Evolutionary conservation across 208 protist species (phyloP).

Genomic region (Naegleria gruberi): DNA sequence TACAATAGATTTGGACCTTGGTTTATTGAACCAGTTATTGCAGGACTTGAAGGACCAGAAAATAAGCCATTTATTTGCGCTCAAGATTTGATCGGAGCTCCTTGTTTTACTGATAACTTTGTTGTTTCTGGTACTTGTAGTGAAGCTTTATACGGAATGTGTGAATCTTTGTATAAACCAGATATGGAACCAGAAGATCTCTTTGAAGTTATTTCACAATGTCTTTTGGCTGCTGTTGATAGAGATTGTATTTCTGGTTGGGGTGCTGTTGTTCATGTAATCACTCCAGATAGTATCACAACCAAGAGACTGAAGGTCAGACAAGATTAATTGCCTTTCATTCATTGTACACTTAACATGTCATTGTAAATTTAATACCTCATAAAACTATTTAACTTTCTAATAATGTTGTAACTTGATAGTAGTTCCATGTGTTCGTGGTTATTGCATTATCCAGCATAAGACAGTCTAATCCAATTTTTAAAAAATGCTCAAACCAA

Average conservation of each 20-base stretch:
- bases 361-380: too few relatives aligned
- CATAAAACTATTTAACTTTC: too few relatives aligned
- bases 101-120: conserved; percentile 87
- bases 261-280: conserved; percentile 79
- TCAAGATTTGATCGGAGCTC: conserved; percentile 91
- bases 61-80: conserved; percentile 85
- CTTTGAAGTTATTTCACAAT: conserved; percentile 85
- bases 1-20: conserved; percentile 91
- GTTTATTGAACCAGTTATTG: conserved; percentile 95
- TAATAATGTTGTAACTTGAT: too few relatives aligned
- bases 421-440: too few relatives aligned
- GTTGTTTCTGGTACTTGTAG: conserved; percentile 87
- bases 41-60: conserved; percentile 76
- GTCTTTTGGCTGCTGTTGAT: conserved; percentile 86
- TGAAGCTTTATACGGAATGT: conserved; percentile 94
- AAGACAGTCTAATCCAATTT: neutral
- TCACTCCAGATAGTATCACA: conserved; percentile 46
- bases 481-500: neutral
- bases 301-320: conserved; percentile 36
- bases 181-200: conserved; percentile 87
- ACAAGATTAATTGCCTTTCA: conserved; percentile 39
- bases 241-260: conserved; percentile 94
- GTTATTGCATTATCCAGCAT: too few relatives aligned
- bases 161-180: conserved; percentile 88
- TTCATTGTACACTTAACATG: neutral